Conservation (phyloP, 140 eudicot species). For the Cichorium intybus region DNA sequence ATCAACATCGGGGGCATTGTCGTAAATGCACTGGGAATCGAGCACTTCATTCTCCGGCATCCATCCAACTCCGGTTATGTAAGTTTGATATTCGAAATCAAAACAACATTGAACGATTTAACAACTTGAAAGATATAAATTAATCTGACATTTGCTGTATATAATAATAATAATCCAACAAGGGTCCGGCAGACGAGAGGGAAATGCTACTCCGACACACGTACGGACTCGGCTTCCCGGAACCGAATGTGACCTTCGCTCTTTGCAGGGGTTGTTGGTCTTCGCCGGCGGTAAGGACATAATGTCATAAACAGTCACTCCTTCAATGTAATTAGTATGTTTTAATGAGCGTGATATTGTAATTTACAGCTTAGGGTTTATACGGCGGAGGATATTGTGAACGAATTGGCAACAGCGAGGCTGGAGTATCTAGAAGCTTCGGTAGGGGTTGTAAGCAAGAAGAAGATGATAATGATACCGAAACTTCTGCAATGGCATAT, state of each 20-base stretch:
- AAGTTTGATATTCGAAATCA: conserved; percentile 22
- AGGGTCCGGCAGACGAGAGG: conserved; percentile 67
- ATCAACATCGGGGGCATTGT: conserved; percentile 86
- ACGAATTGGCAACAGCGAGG: conserved; percentile 79
- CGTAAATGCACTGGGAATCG: conserved; percentile 79
- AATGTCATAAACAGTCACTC: not conserved
- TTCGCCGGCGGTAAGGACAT: conserved; percentile 86
- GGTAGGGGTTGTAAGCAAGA: conserved; percentile 75
- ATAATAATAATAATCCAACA: conserved; percentile 4
- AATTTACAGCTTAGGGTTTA: conserved; percentile 65
- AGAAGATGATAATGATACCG: conserved; percentile 75
- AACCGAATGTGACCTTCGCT: conserved; percentile 87
- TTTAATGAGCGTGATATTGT: not conserved
- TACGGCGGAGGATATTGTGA: conserved; percentile 72
- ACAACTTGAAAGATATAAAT: not conserved
- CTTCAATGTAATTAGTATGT: not conserved
- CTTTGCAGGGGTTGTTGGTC: conserved; percentile 97
- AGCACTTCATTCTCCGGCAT: conserved; percentile 79
- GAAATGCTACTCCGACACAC: conserved; percentile 78
- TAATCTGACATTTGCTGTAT: conserved; percentile 15
- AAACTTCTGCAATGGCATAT: conserved; percentile 93
- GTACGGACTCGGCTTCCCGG: conserved; percentile 87
- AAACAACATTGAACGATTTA: not conserved
- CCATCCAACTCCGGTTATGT: conserved; percentile 64
- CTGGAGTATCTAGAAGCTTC: conserved; percentile 87